Conservation (phyloP, 768 basidiomycete genomes). For the Lyophyllum decastes region DNA sequence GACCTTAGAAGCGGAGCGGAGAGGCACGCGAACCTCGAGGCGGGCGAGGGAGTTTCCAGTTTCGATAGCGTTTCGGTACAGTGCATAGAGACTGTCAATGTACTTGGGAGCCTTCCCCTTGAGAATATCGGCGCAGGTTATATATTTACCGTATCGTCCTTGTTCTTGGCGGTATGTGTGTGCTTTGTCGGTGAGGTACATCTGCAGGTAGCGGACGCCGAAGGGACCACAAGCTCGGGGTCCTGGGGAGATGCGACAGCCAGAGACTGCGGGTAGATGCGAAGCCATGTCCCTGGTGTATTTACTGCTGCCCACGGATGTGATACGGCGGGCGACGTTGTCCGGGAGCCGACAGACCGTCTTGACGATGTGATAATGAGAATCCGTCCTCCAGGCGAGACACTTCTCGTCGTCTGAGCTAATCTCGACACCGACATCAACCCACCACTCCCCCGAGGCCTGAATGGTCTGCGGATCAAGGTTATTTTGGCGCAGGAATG, state of each 20-base stretch:
- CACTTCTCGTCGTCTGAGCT: constrained; percentile 16
- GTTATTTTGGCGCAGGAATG: background rate
- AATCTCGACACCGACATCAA: constrained; percentile 33
- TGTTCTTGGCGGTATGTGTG: constrained; percentile 22
- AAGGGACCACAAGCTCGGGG: constrained; percentile 12
- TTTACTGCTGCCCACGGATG: constrained; percentile 17
- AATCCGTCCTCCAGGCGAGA: constrained; percentile 31
- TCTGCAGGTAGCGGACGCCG: constrained; percentile 26
- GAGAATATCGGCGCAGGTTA: constrained; percentile 21
- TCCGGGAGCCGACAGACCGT: constrained; percentile 12
- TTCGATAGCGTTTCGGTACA: constrained; percentile 21
- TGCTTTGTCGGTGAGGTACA: constrained; percentile 35
- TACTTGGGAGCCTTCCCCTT: constrained; percentile 3
- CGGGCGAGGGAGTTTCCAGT: constrained; percentile 24
- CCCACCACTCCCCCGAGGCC: constrained; percentile 19
- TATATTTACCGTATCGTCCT: constrained; percentile 19
- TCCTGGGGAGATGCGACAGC: constrained; percentile 29
- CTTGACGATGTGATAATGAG: constrained; percentile 23
- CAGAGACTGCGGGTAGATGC: constrained; percentile 29
- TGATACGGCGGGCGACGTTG: constrained; percentile 20
- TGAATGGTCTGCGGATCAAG: background rate
- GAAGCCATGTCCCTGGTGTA: constrained; percentile 27
- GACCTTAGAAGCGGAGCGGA: constrained; percentile 1
- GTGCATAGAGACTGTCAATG: constrained; percentile 12
- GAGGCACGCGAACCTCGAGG: constrained; percentile 27